A percentile compares a stretch with the other conserved stretches of the same genome.
Conservation (phyloP, 2,329 filamentous ascomycete species). For the Hymenoscyphus linearis region DNA sequence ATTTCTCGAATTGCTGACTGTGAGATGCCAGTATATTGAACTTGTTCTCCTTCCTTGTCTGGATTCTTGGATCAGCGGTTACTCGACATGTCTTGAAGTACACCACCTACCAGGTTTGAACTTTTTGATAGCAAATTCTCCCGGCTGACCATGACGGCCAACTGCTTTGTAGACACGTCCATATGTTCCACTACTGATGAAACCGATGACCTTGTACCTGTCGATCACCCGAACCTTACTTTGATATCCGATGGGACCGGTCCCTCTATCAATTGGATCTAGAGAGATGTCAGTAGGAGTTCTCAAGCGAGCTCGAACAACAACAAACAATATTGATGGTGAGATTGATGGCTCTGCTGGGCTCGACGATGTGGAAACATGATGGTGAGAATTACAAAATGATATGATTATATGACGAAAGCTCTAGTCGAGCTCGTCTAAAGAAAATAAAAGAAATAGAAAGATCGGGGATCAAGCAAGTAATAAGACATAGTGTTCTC, state of each 20-base stretch:
- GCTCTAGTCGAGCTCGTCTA: constrained; percentile 8
- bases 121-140: constrained; percentile 98
- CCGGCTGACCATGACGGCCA: constrained; percentile 64
- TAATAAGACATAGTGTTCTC: constrained; percentile 15
- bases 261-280: constrained; percentile 51
- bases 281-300: constrained; percentile 34
- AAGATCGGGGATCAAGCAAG: constrained; percentile 5
- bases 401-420: constrained; percentile 5
- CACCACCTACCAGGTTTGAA: constrained; percentile 39
- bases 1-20: constrained; percentile 97
- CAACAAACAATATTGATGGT: constrained; percentile 26
- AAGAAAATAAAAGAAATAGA: constrained; percentile 2
- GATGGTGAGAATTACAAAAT: constrained; percentile 6
- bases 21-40: constrained; percentile 95
- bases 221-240: constrained; percentile 86
- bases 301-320: constrained; percentile 28
- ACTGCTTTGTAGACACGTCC: constrained; percentile 95
- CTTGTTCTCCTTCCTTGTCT: constrained; percentile 92
- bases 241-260: constrained; percentile 48
- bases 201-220: constrained; percentile 92
- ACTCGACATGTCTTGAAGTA: not conserved
- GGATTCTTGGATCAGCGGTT: constrained; percentile 4
- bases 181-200: constrained; percentile 97
- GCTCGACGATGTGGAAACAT: constrained; percentile 24
- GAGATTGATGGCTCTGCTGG: constrained; percentile 20